phyloP scores from a whole-genome alignment of 352 stramenopile genomes.

The Globisporangium paroecandrum region DNA sequence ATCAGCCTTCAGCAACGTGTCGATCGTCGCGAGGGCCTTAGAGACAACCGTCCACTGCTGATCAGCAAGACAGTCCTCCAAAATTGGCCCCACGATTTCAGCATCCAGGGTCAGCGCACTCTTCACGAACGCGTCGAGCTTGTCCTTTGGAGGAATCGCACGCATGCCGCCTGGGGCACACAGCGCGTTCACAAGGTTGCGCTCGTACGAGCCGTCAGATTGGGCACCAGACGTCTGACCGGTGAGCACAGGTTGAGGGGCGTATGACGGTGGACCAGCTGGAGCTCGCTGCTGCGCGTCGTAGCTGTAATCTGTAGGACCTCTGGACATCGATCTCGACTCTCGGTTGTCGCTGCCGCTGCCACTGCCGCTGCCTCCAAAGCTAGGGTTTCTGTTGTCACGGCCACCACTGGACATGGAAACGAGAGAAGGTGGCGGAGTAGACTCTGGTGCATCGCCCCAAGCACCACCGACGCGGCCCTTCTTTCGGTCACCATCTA shows the following conservation, averaged over 20 bases:
- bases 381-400: slow-evolving; percentile 49
- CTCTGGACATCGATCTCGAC: slow-evolving; percentile 32
- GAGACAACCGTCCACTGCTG: slow-evolving; percentile 88
- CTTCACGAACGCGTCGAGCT: slow-evolving; percentile 91
- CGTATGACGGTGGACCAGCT: slow-evolving; percentile 21
- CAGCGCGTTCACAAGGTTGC: slow-evolving; percentile 89
- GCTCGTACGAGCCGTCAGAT: slow-evolving; percentile 90
- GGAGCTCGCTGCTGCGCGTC: slow-evolving; percentile 26
- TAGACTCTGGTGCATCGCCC: slow-evolving; percentile 29
- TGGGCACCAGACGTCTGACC: slow-evolving; percentile 72
- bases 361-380: slow-evolving; percentile 18
- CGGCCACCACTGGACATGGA: slow-evolving; percentile 27
- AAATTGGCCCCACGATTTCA: slow-evolving; percentile 91
- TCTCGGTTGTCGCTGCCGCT: slow-evolving; percentile 29
- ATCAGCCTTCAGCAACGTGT: slow-evolving; percentile 74
- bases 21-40: slow-evolving; percentile 94
- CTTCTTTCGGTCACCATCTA: slow-evolving; percentile 82
- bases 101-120: slow-evolving; percentile 89
- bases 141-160: slow-evolving; percentile 92
- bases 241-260: slow-evolving; percentile 28
- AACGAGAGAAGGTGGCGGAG: slow-evolving; percentile 19
- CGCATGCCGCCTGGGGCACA: slow-evolving; percentile 94
- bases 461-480: slow-evolving; percentile 76
- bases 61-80: slow-evolving; percentile 92
- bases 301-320: slow-evolving; percentile 52